Evolutionary conservation across 805 yeast genomes (phyloP).

Genomic region (Huiozyma sinensis): DNA sequence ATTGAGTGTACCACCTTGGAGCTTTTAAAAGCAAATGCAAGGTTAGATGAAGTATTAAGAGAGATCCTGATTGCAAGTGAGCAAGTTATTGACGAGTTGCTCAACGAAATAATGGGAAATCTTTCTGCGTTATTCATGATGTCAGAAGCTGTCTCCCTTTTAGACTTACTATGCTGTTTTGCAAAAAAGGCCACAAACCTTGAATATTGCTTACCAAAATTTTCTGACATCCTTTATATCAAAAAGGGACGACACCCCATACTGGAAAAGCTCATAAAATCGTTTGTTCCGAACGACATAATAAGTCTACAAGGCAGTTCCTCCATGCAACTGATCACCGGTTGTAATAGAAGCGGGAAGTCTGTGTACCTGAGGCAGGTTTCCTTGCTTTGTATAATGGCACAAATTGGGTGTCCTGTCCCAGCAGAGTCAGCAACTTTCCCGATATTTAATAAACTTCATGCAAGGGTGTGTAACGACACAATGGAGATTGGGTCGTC

Average conservation of each 20-base stretch:
- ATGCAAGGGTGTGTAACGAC: conserved; percentile 33
- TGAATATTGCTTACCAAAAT: conserved; percentile 29
- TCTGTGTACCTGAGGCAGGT: conserved; percentile 45
- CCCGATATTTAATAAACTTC: conserved; percentile 31
- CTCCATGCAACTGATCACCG: conserved; percentile 41
- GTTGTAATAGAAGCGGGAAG: conserved; percentile 55
- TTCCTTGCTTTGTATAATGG: conserved; percentile 39
- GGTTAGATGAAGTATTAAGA: conserved; percentile 30
- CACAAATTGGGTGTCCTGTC: conserved; percentile 47
- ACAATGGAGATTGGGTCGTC: conserved; percentile 29
- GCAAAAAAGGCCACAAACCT: conserved; percentile 20
- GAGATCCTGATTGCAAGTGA: conserved; percentile 37
- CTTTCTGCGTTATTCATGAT: conserved; percentile 32
- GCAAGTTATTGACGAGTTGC: conserved; percentile 27
- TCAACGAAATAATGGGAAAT: conserved; percentile 17
- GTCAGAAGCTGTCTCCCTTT: conserved; percentile 34
- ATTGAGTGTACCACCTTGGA: conserved; percentile 34
- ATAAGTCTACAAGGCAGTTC: conserved; percentile 28
- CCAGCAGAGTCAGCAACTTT: conserved; percentile 36
- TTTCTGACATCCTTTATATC: conserved; percentile 25
- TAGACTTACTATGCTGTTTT: conserved; percentile 32
- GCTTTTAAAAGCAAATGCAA: conserved; percentile 31
- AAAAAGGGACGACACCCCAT: conserved; percentile 35
- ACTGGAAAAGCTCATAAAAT: conserved; percentile 23
- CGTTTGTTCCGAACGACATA: conserved; percentile 33